Percentiles rank a stretch among this genome's conserved stretches.
Evolutionary conservation across 108 stramenopile genomes (phyloP).

Genomic region (Cylindrotheca closterium): DNA sequence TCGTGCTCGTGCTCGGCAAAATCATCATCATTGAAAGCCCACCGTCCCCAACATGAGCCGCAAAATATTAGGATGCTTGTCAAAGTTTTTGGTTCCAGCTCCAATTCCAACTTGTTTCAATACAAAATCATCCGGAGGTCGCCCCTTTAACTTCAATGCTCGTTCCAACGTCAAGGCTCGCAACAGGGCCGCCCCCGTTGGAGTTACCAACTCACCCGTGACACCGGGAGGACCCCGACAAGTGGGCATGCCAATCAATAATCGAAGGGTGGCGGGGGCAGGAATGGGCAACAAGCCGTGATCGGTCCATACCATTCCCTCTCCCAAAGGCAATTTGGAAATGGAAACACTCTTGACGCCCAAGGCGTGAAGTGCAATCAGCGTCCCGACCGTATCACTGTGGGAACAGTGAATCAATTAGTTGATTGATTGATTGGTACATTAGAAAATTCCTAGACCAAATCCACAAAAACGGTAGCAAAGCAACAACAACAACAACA

Average conservation of each 20-base stretch:
- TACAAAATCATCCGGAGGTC: slow-evolving; percentile 70
- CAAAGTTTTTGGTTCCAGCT: slow-evolving; percentile 92
- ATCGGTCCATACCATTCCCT: slow-evolving; percentile 89
- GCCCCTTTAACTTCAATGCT: slow-evolving; percentile 28
- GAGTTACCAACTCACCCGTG: slow-evolving; percentile 89
- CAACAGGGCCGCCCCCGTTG: slow-evolving; percentile 89
- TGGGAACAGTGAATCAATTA: no score
- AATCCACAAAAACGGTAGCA: no score
- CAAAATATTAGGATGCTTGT: slow-evolving; percentile 87
- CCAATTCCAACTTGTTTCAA: slow-evolving; percentile 76
- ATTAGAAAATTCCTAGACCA: no score
- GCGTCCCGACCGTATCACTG: slow-evolving; percentile 84
- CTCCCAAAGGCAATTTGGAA: slow-evolving; percentile 81
- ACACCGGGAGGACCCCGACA: slow-evolving; percentile 81
- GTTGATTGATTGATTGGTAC: no score
- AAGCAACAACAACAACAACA: no score
- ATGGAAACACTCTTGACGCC: slow-evolving; percentile 68
- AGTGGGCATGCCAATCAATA: slow-evolving; percentile 85
- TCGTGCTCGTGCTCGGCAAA: no score
- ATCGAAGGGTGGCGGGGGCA: slow-evolving; percentile 85
- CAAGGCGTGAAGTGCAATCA: slow-evolving; percentile 75
- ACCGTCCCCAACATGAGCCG: slow-evolving; percentile 79
- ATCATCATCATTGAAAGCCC: no score
- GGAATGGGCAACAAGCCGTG: slow-evolving; percentile 94
- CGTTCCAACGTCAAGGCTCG: slow-evolving; percentile 57